phyloP scores from a whole-genome alignment of 352 stramenopile genomes.

The Pythium chondricola region DNA sequence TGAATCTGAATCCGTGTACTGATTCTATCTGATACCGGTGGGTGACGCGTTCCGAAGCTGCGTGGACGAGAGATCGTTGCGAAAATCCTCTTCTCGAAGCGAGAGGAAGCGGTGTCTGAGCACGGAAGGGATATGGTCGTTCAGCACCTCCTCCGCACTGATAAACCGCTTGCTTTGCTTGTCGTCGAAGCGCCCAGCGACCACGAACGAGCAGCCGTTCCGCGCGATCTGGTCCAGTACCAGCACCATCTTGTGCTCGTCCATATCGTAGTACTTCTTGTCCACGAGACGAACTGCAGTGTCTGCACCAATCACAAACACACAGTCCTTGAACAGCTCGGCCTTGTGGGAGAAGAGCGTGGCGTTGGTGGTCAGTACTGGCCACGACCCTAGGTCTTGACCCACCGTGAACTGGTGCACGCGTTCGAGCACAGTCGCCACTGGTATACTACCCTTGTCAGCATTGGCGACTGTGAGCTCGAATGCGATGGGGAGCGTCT shows the following conservation, averaged over 20 bases:
- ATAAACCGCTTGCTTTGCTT: constrained; percentile 45
- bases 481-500: constrained; percentile 47
- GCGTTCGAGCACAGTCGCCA: constrained; percentile 29
- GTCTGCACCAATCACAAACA: constrained; percentile 87
- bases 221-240: constrained; percentile 60
- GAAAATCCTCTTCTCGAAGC: constrained; percentile 68
- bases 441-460: constrained; percentile 64
- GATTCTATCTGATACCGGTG: no score
- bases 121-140: constrained; percentile 31
- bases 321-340: constrained; percentile 57
- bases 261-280: constrained; percentile 86
- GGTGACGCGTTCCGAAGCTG: constrained; percentile 47
- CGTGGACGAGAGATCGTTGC: constrained; percentile 86
- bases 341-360: constrained; percentile 83
- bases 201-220: constrained; percentile 76
- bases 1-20: no score
- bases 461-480: constrained; percentile 74
- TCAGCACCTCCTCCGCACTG: constrained; percentile 47
- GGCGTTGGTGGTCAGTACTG: constrained; percentile 73
- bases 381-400: constrained; percentile 23
- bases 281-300: constrained; percentile 85
- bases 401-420: constrained; percentile 42
- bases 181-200: constrained; percentile 74
- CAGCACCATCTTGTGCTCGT: constrained; percentile 69
- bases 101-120: constrained; percentile 64